Evolutionary conservation across 208 protist genomes (phyloP), one percentile per base, ranked within the genome.

Genomic region (Phytomonas sp.): DNA sequence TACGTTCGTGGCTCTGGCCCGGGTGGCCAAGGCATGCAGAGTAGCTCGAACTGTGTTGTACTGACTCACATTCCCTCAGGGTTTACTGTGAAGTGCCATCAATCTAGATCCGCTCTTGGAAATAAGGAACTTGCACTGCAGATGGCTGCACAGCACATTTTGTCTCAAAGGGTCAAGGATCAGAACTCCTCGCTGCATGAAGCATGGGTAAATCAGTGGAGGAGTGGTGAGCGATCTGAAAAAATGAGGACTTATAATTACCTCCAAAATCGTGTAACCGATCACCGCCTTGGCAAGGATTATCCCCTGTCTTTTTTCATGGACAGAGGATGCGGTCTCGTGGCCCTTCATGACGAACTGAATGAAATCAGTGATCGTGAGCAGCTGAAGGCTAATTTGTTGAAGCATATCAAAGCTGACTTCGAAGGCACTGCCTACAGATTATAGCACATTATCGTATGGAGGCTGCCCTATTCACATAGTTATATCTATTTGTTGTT

Each of bases 221-320:
- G 80, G 67, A 95, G 87, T 71, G 92, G 92, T 0, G 92, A 96
- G 77, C 85, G 92, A 26, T 92, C 87, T 0, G 92, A 96, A 66
- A 93, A 92, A 72, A 95, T 96, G 87, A 71, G 92, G 56, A 95
- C 92, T 29, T 96, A 95, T 83, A 96, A 96, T 66, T 93, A 84
- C 68, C 92, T 87, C 13, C 92, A 96, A 63, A 96, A 96, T 70
- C 85, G 88, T 20, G 81, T 95, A 26, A 94, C 89, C 5, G 92
- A 96, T 63, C 92, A 96, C 63, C 89, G 92, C 32, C 70, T 96
- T 32, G 91, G 91, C 3, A 92, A 89, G 63, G 91, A 96, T 64
- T 96, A 84, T 67, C 75, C 85, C 8, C 75, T 96, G 56, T 69
- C 71, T 32, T 78, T 77, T 1, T 96, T 96, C 68, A 91, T 96